A percentile compares a stretch with the other conserved stretches of the same genome.
phyloP scores from a whole-genome alignment of 331 rosid genomes.

The Saraca asoca region DNA sequence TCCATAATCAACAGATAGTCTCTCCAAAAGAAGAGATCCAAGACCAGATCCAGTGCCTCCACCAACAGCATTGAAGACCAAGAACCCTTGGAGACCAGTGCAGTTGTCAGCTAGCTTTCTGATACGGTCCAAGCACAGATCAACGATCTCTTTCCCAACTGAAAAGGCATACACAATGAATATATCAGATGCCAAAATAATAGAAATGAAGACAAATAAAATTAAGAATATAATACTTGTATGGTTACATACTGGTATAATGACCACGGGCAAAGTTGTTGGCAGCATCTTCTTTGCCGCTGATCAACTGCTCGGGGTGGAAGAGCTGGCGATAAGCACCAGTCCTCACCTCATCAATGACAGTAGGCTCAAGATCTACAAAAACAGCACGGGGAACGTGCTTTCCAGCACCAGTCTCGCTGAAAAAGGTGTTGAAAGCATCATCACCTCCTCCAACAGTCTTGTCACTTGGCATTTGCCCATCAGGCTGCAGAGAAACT shows the following conservation, averaged over 20 bases:
- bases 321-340: constrained; percentile 43
- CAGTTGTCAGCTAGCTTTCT: constrained; percentile 81
- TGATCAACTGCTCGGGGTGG: constrained; percentile 91
- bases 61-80: constrained; percentile 77
- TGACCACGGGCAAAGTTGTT: constrained; percentile 86
- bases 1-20: constrained; percentile 59
- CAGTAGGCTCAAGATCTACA: constrained; percentile 87
- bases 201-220: too few species aligned
- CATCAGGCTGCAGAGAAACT: constrained; percentile 69
- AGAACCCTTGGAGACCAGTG: constrained; percentile 80
- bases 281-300: constrained; percentile 82
- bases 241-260: constrained; percentile 54
- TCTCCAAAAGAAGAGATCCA: constrained; percentile 69
- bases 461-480: constrained; percentile 90
- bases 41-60: constrained; percentile 84
- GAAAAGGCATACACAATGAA: background rate
- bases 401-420: constrained; percentile 94
- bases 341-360: constrained; percentile 88
- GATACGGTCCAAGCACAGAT: constrained; percentile 74
- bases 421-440: constrained; percentile 95
- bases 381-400: constrained; percentile 89
- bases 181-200: background rate
- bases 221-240: background rate
- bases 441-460: constrained; percentile 84
- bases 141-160: constrained; percentile 83